phyloP scores from a whole-genome alignment of 1,284 basidiomycete genomes.

The Schizophyllum commune region DNA sequence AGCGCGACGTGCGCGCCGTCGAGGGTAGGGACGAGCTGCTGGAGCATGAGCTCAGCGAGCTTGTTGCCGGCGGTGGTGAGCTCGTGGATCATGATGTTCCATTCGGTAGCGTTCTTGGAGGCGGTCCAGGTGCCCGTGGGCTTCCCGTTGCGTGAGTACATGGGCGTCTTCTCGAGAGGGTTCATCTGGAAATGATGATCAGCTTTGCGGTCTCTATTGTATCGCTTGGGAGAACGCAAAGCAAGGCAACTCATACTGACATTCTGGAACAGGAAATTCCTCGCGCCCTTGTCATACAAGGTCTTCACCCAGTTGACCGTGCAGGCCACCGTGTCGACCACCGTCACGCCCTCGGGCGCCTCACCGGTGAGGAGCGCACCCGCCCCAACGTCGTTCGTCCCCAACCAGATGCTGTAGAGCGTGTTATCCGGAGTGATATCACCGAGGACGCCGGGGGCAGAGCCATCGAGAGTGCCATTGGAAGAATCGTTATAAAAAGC shows the following conservation, averaged over 20 bases:
- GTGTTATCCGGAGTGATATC: slow-evolving; percentile 14
- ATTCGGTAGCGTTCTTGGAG: slow-evolving; percentile 39
- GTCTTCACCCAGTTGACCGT: slow-evolving; percentile 38
- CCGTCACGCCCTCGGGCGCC: slow-evolving; percentile 22
- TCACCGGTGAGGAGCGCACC: slow-evolving; percentile 31
- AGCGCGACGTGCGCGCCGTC: slow-evolving; percentile 25
- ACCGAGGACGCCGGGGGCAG: neutral
- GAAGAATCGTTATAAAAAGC: slow-evolving; percentile 23
- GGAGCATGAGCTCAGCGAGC: slow-evolving; percentile 33
- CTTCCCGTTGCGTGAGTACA: slow-evolving; percentile 36
- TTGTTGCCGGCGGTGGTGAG: slow-evolving; percentile 32
- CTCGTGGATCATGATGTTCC: slow-evolving; percentile 40
- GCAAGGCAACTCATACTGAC: slow-evolving; percentile 6
- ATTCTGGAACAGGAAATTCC: slow-evolving; percentile 41
- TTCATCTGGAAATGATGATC: slow-evolving; percentile 23
- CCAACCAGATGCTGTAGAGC: slow-evolving; percentile 38
- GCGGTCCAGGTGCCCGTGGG: slow-evolving; percentile 34
- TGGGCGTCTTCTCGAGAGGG: slow-evolving; percentile 33
- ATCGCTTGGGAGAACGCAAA: too few relatives aligned
- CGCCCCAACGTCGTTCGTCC: slow-evolving; percentile 37
- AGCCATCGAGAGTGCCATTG: slow-evolving; percentile 17
- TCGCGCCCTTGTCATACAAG: slow-evolving; percentile 31
- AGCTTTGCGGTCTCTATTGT: too few relatives aligned
- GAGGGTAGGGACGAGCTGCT: slow-evolving; percentile 28
- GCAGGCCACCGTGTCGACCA: slow-evolving; percentile 33